Conservation (phyloP, 495 filamentous ascomycete species). For the Corynascus novoguineensis region DNA sequence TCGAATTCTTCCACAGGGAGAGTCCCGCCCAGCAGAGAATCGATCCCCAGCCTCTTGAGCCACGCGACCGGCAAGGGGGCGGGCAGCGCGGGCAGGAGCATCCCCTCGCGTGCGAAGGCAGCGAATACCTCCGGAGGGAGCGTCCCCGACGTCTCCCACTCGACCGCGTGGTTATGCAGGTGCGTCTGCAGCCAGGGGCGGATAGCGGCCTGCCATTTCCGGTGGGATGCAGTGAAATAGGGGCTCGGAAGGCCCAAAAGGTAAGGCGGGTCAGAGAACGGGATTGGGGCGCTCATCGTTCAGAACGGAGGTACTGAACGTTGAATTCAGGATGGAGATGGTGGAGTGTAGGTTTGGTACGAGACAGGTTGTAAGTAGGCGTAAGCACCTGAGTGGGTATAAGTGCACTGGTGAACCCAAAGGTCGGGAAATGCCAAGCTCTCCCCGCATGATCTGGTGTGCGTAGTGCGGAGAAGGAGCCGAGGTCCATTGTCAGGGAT, state of each 20-base stretch:
- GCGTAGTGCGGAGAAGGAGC: background rate
- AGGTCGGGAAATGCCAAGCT: background rate
- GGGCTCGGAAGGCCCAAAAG: conserved; percentile 63
- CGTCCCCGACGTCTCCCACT: conserved; percentile 59
- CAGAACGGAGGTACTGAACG: background rate
- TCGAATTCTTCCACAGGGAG: conserved; percentile 71
- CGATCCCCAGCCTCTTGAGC: conserved; percentile 59
- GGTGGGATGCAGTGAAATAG: conserved; percentile 59
- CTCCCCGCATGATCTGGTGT: background rate
- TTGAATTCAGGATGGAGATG: background rate
- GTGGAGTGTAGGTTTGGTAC: background rate
- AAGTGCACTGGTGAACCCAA: background rate
- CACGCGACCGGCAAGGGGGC: conserved; percentile 62
- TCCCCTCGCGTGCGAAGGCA: conserved; percentile 55
- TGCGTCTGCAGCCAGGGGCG: conserved; percentile 58
- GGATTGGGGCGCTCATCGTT: conserved; percentile 33
- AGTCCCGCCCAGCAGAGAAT: conserved; percentile 57
- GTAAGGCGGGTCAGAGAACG: conserved; percentile 71
- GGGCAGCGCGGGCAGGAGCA: conserved; percentile 60
- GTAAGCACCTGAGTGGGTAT: background rate
- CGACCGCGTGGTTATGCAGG: conserved; percentile 54
- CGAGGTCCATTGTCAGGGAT: background rate
- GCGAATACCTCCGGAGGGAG: conserved; percentile 58
- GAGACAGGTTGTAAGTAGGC: background rate
- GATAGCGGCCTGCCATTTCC: conserved; percentile 60